Evolutionary conservation across 495 filamentous ascomycete genomes (phyloP).

Genomic region (Neurospora hispaniola): DNA sequence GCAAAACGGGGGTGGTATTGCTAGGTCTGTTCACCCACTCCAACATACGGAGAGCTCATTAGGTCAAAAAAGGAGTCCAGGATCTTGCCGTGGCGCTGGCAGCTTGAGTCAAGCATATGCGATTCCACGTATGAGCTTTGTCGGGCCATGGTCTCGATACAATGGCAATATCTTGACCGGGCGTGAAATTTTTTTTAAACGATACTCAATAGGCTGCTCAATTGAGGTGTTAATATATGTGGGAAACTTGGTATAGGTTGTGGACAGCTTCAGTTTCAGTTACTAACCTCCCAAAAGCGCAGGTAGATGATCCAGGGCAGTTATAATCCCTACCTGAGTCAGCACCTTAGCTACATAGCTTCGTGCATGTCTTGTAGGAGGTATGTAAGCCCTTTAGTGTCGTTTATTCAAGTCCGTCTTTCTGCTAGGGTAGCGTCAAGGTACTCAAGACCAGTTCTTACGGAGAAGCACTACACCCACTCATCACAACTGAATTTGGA

Average conservation of each 20-base stretch:
- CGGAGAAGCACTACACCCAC: not conserved
- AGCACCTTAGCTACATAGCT: not conserved
- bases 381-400: not conserved
- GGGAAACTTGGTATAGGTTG: not conserved
- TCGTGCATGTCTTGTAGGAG: not conserved
- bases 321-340: not conserved
- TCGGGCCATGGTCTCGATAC: not conserved
- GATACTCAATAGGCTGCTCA: not conserved
- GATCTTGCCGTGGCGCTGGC: conserved; percentile 28
- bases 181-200: not conserved
- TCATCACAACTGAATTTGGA: not conserved
- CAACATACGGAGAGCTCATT: conserved; percentile 55
- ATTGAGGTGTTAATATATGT: not conserved
- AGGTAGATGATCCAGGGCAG: not conserved
- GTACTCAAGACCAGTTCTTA: not conserved
- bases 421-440: not conserved
- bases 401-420: not conserved
- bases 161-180: not conserved
- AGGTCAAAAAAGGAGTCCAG: conserved; percentile 54
- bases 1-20: conserved; percentile 29
- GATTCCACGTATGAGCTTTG: not conserved
- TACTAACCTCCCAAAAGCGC: not conserved
- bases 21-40: conserved; percentile 63
- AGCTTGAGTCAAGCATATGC: conserved; percentile 4
- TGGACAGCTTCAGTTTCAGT: not conserved